Percentiles rank a stretch among this genome's conserved stretches.
Evolutionary conservation across 495 filamentous ascomycete species (phyloP).

Genomic region (Chaetomium fimeti): DNA sequence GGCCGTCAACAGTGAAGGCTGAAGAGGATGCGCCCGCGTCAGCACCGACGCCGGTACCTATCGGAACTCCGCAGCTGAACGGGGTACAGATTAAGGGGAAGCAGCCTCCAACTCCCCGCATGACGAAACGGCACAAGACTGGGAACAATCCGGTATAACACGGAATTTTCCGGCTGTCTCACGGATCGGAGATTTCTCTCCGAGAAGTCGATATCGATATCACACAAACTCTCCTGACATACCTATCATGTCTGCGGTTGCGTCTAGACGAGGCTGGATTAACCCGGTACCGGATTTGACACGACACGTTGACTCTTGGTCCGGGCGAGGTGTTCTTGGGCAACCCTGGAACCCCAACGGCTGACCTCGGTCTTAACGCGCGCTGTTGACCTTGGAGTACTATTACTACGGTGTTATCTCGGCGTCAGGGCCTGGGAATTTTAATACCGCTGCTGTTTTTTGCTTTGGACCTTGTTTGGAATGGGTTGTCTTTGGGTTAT

Average conservation of each 20-base stretch:
- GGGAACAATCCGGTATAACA: conserved; percentile 15
- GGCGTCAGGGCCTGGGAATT: conserved; percentile 12
- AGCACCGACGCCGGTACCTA: conserved; percentile 44
- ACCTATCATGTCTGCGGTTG: background rate
- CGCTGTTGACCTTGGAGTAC: background rate
- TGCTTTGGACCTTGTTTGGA: background rate
- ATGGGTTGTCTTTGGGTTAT: background rate
- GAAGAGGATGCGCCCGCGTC: conserved; percentile 60
- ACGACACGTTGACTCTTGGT: background rate
- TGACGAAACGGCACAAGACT: conserved; percentile 47
- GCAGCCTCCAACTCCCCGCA: conserved; percentile 47
- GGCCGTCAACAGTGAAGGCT: conserved; percentile 72
- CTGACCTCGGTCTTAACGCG: background rate
- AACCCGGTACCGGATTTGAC: background rate
- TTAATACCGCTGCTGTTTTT: conserved; percentile 5
- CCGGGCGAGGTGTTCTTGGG: too few species aligned
- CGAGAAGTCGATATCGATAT: background rate
- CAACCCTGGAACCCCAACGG: too few species aligned
- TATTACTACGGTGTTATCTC: conserved; percentile 7
- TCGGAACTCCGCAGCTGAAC: conserved; percentile 47
- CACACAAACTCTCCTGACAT: background rate
- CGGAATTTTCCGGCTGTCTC: background rate
- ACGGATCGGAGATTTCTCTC: background rate
- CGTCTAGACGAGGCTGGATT: background rate
- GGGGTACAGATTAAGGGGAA: conserved; percentile 44